Evolutionary conservation across 352 stramenopile species (phyloP), one percentile per base, ranked within the genome.

Genomic region (Globisporangium abappressorium): DNA sequence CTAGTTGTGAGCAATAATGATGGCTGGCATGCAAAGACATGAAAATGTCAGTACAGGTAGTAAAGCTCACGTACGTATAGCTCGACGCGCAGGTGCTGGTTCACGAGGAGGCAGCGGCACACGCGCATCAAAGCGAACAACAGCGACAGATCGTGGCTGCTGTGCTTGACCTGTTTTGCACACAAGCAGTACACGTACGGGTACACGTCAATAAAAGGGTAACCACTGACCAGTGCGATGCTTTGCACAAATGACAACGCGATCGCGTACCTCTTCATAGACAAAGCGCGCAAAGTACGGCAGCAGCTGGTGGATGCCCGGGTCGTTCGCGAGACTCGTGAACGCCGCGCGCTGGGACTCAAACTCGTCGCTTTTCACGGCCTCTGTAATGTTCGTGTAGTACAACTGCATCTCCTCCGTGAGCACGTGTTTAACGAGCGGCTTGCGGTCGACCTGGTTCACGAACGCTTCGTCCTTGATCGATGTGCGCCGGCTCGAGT

Each of bases 71-170:
- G n/a, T 77, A 95, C 87, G 63, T 95, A 97, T 57, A 98, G 80
- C 78, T 98, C 95, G 15, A 98, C 87, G 75, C 96, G 92, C 30
- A 98, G 80, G 63, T 92, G 85, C 20, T 85, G 81, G 81, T 98
- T 98, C 22, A 83, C 78, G 15, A 98, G 82, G 59, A 98, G 62
- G 76, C 87, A 96, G 71, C 87, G 82, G 60, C 87, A 93, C 22
- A 97, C 82, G 66, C 90, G 85, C 74, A 98, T 92, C 54, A 98
- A 81, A 24, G 91, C 87, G 49, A 79, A 87, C 1, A 97, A 75
- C 59, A 94, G 77, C 49, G 80, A 72, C 24, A 97, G 72, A 59
- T 95, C 84, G 57, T 85, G 84, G 59, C 87, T 87, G 64, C 86
- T 94, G 72, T 94, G 81, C 70, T 94, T 97, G 55, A 92, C 84